phyloP scores from a whole-genome alignment of 345 rosid genomes.

The Microthlaspi erraticum region DNA sequence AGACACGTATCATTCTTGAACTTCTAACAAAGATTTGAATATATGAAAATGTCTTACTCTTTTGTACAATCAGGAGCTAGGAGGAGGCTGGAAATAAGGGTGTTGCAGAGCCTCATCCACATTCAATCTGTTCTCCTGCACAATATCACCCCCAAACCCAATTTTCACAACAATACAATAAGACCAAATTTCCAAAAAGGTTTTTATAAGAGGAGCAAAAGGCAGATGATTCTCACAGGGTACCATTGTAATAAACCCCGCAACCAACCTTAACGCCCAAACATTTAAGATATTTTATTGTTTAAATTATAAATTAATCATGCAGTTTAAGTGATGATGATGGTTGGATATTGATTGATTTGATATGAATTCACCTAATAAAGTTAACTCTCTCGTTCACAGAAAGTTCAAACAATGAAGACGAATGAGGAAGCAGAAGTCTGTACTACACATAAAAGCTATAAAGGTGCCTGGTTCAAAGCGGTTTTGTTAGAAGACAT shows the following conservation, averaged over 20 bases:
- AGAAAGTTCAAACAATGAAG: no score
- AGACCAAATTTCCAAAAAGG: not conserved
- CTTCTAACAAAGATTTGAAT: not conserved
- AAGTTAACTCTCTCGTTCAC: no score
- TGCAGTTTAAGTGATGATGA: no score
- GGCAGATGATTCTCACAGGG: conserved; percentile 62
- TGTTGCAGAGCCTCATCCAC: conserved; percentile 79
- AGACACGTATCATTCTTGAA: no score
- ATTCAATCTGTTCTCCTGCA: conserved; percentile 71
- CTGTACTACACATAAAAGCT: no score
- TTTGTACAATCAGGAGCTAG: conserved; percentile 21
- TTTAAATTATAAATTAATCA: no score
- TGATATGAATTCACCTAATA: no score
- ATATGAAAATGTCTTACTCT: conserved; percentile 10
- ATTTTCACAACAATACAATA: not conserved
- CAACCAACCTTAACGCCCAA: conserved; percentile 86
- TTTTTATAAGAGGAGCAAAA: not conserved
- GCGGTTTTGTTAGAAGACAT: no score
- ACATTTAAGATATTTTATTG: no score
- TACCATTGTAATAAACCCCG: conserved; percentile 81
- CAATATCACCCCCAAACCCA: not conserved
- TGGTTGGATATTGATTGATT: no score
- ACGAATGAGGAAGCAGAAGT: no score
- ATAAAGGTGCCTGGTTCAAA: no score
- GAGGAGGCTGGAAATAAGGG: conserved; percentile 76